Conservation (phyloP, 176 grass and related monocot genomes). For the Eleusine indica region DNA sequence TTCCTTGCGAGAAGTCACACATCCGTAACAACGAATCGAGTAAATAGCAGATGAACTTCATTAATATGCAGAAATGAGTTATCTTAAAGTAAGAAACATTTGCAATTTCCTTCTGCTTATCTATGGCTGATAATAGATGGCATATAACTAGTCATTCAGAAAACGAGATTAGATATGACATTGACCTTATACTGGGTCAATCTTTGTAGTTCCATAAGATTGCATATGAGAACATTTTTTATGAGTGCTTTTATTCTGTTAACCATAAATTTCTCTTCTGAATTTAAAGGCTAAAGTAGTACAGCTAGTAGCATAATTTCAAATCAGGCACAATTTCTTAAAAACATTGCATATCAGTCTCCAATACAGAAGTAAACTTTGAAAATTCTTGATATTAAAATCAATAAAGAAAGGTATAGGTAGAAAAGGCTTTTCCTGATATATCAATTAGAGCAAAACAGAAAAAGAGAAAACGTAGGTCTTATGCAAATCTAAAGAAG, state of each 20-base stretch:
- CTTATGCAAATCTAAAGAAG: background rate
- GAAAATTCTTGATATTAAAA: slow-evolving; percentile 23
- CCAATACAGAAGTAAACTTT: slow-evolving; percentile 26
- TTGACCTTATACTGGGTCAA: background rate
- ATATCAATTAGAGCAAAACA: slow-evolving; percentile 16
- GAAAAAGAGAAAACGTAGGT: background rate
- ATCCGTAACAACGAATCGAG: slow-evolving; percentile 18
- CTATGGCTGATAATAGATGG: background rate
- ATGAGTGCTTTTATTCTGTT: background rate
- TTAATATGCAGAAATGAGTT: background rate
- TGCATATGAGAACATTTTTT: slow-evolving; percentile 9
- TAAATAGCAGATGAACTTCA: background rate
- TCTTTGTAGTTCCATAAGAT: slow-evolving; percentile 10
- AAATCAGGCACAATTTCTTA: background rate
- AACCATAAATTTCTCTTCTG: background rate
- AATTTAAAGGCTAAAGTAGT: slow-evolving; percentile 18
- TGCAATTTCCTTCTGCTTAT: slow-evolving; percentile 4
- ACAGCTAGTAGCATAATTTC: background rate
- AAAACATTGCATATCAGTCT: background rate
- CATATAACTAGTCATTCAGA: background rate
- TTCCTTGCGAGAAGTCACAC: slow-evolving; percentile 33
- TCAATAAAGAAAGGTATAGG: background rate
- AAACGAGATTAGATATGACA: slow-evolving; percentile 17
- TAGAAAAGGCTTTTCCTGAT: slow-evolving; percentile 4
- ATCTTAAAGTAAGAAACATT: slow-evolving; percentile 24